Evolutionary conservation across 257 asterid species (phyloP), one percentile per base, ranked within the genome.

Genomic region (Penstemon newberryi): DNA sequence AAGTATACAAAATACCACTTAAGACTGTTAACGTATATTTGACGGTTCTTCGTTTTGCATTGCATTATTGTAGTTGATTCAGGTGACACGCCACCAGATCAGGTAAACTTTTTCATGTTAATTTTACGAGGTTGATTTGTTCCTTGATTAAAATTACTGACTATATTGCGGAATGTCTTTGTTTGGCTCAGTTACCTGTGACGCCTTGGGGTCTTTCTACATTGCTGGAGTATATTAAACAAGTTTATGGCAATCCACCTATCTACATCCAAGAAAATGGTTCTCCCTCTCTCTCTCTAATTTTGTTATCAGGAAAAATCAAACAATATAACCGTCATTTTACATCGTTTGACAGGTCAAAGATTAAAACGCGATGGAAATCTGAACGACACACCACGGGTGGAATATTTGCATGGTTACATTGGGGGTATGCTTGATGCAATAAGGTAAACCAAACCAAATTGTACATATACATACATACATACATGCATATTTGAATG

Each of bases 181-280:
- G 7, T 46, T 36, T 52, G 9, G 50, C 51, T 60, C 52, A 65
- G 73, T 64, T 53, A 52, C 42, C 63, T n/a, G 5, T 73, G 9
- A 9, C 6, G n/a, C 78, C 80, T 13, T 49, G 49, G 8, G 79
- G 71, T 44, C 83, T 79, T 44, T 69, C 40, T 51, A 42, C 5
- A 25, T n/a, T 70, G 67, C 79, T 84, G 75, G 78, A 75, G 52
- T 52, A 71, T 66, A 19, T 74, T 42, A 84, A 82, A 59, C 75
- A 73, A 56, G 77, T 58, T 71, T 82, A 75, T 54, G 84, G 78
- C 68, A 79, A 84, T 54, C 83, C 77, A 40, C 77, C 79, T 13
- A 36, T 78, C 42, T 80, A 79, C 60, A 39, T 84, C 69, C 80
- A 82, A 44, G 83, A 82, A 78, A 82, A 78, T 52, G 83, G 85